Conservation (phyloP, 2,329 filamentous ascomycete species). For the Trichophyton simii region DNA sequence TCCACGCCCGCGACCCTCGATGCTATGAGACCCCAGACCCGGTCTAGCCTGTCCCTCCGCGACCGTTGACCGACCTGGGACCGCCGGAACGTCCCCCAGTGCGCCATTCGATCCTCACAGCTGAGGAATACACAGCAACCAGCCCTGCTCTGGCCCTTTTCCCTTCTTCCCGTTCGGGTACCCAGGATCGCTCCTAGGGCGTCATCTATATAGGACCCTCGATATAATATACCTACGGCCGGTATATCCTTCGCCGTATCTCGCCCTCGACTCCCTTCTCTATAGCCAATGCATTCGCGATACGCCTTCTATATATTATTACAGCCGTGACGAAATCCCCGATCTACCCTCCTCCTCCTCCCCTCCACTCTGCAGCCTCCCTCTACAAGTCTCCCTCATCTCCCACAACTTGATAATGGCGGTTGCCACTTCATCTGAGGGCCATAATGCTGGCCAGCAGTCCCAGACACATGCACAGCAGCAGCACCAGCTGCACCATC, state of each 20-base stretch:
- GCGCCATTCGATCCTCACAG: background rate
- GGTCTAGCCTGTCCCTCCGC: background rate
- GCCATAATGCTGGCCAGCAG: slow-evolving; percentile 25
- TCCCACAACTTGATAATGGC: slow-evolving; percentile 23
- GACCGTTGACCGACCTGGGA: background rate
- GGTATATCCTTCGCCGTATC: background rate
- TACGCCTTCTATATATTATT: background rate
- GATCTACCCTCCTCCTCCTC: background rate
- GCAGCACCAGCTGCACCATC: slow-evolving; percentile 11
- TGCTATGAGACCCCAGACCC: background rate
- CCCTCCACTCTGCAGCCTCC: no score
- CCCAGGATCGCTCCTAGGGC: background rate
- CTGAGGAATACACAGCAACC: background rate
- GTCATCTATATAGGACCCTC: background rate
- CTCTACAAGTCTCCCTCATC: background rate
- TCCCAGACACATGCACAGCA: background rate
- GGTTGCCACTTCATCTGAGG: slow-evolving; percentile 25
- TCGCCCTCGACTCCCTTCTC: background rate
- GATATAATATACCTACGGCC: background rate
- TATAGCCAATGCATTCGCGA: slow-evolving; percentile 11
- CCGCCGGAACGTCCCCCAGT: background rate
- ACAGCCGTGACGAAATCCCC: slow-evolving; percentile 7
- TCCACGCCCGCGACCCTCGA: background rate
- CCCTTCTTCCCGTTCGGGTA: background rate
- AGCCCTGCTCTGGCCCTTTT: background rate